phyloP scores from a whole-genome alignment of 2,329 filamentous ascomycete genomes.

The Diaporthe batatas region DNA sequence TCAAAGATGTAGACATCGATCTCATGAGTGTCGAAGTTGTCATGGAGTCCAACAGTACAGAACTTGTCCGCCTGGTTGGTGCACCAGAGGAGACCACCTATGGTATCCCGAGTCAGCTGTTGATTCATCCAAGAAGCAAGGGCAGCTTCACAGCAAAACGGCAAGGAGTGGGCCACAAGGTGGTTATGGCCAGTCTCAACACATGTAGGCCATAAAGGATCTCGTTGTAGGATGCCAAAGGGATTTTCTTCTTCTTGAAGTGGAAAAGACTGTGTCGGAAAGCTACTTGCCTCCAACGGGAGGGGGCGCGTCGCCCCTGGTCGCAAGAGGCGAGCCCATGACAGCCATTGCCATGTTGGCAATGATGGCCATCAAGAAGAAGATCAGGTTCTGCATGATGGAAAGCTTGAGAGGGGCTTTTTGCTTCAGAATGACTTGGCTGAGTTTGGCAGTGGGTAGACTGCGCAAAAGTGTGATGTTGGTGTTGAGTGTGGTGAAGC shows the following conservation, averaged over 20 bases:
- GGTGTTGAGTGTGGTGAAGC: not conserved
- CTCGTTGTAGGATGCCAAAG: no score
- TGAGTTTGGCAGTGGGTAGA: not conserved
- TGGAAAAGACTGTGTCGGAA: no score
- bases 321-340: not conserved
- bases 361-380: not conserved
- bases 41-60: constrained; percentile 22
- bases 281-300: not conserved
- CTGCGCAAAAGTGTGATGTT: not conserved
- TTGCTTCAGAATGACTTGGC: not conserved
- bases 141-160: no score
- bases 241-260: no score
- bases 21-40: constrained; percentile 20
- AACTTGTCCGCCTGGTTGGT: not conserved
- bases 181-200: no score
- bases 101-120: no score
- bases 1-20: constrained; percentile 34
- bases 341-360: not conserved
- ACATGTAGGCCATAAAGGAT: no score
- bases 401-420: not conserved
- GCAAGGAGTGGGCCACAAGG: no score
- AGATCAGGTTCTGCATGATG: constrained; percentile 6
- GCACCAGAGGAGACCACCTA: constrained; percentile 23
- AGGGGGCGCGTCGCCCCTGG: constrained; percentile 8
- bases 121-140: no score